Evolutionary conservation across 495 filamentous ascomycete species (phyloP), one percentile per base, ranked within the genome.

Genomic region (Lophiostoma macrostomum): DNA sequence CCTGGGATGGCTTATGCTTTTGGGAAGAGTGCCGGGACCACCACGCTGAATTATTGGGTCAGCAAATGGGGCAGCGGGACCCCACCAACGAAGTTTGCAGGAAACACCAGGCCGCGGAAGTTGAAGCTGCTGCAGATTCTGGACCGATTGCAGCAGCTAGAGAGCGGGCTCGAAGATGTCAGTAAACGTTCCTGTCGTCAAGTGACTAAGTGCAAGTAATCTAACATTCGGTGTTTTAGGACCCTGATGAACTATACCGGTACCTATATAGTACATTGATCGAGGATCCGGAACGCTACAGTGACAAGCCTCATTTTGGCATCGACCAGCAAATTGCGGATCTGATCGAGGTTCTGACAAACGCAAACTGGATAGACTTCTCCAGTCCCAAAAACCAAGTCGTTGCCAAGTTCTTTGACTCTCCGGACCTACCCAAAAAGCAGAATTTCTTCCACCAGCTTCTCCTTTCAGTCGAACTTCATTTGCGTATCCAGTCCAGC

Each of bases 371-470:
- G 85, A 80, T 83, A 50, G 84, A 87, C 60, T 86, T 85, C 60
- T 84, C 81, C 35, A 65, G 68, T 19, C 74, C 74, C 23, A 73
- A 74, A 57, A 83, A 85, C 52, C 84, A 87, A 58, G 77, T 84
- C 35, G 73, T 82, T 34, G 81, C 83, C 13, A 77, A 77, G 45
- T 85, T 80, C 67, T 79, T 85, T 31, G 73, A 76, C 36, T 76
- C 78, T 54, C 70, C 71, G 24, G 69, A 67, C 56, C 39, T 68
- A 59, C 68, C 68, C 35, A 75, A 74, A 55, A 74, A 74, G 34
- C 79, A 78, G 36, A 38, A 57, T 19, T 87, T 88, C 72, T 88
- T 85, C 66, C 83, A 86, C 68, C 85, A 87, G 66, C 68, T 88
- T 22, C 71, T 88, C 8, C 73, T 88, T 35, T 81, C 82, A 52